Evolutionary conservation across 345 rosid genomes (phyloP).

Genomic region (Syzygium oleosum): DNA sequence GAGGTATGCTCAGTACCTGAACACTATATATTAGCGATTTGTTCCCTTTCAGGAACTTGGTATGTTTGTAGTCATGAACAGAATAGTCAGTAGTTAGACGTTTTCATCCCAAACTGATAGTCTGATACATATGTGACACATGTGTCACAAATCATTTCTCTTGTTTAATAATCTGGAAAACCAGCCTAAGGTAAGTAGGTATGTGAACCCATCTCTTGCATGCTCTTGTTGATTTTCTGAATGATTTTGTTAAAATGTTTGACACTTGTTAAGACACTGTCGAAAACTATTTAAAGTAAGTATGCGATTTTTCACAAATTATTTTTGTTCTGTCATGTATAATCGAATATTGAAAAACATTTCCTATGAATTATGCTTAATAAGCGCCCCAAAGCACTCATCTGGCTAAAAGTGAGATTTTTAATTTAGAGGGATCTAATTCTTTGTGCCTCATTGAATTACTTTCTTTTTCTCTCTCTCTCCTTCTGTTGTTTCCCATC

Average conservation of each 20-base stretch:
- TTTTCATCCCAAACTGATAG: no score
- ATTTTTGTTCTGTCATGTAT: no score
- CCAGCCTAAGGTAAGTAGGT: not conserved
- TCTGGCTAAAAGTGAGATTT: no score
- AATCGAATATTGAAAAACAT: no score
- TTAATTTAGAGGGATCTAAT: no score
- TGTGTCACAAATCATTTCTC: not conserved
- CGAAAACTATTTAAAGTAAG: not conserved
- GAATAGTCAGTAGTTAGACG: accelerated
- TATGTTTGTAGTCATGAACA: accelerated
- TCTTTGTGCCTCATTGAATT: no score
- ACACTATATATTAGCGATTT: not conserved
- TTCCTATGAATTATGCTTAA: no score
- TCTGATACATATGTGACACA: no score
- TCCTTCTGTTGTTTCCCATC: no score
- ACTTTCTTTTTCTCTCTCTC: no score
- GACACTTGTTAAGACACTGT: accelerated
- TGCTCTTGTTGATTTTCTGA: not conserved
- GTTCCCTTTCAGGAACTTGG: not conserved
- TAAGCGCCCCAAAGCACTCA: no score
- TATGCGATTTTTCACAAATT: not conserved
- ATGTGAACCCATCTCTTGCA: not conserved
- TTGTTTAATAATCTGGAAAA: not conserved
- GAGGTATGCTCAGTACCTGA: accelerated
- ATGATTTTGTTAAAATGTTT: not conserved